Evolutionary conservation across 768 basidiomycete species (phyloP).

Genomic region (Psilocybe cubensis): DNA sequence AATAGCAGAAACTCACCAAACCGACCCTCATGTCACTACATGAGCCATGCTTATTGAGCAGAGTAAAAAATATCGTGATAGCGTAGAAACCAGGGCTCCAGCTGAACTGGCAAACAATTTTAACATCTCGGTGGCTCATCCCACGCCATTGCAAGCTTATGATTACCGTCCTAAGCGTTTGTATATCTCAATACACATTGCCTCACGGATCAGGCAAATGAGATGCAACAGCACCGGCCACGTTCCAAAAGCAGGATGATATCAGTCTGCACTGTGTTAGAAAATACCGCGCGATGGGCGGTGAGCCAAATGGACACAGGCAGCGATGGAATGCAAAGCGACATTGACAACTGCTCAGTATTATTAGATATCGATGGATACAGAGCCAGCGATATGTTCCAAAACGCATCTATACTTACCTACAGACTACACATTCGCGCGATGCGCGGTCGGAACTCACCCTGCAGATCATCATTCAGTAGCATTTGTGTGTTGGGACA

Average conservation of each 20-base stretch:
- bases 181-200: neutral
- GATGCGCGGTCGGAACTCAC: neutral
- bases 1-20: neutral
- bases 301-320: neutral
- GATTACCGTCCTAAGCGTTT: too few relatives aligned
- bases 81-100: conserved; percentile 2
- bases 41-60: neutral
- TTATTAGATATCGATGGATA: conserved; percentile 2
- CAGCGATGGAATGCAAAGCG: neutral
- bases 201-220: conserved; percentile 2
- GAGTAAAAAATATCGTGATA: neutral
- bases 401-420: neutral
- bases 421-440: neutral
- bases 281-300: neutral
- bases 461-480: neutral
- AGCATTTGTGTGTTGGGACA: neutral
- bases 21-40: too few relatives aligned
- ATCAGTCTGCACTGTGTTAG: neutral
- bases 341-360: neutral
- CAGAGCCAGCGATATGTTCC: neutral
- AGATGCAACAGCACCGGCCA: neutral
- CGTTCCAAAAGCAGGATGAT: neutral
- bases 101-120: neutral
- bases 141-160: neutral
- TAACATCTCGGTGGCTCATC: neutral